Conservation (phyloP, 495 filamentous ascomycete species). For the Pyronema domesticum region DNA sequence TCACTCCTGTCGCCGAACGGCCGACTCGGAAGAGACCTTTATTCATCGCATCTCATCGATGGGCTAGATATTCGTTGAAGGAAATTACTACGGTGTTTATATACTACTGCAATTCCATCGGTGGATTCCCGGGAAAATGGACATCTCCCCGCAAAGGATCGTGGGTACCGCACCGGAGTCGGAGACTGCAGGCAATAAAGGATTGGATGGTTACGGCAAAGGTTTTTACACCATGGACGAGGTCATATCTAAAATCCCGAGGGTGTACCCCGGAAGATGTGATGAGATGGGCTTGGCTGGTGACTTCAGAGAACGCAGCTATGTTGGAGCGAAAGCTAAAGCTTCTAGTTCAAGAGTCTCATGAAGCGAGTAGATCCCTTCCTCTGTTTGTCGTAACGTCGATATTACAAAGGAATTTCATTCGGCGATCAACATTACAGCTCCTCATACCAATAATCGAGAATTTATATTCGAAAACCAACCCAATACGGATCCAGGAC, state of each 20-base stretch:
- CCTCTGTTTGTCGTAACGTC: slow-evolving; percentile 36
- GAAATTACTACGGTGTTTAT: slow-evolving; percentile 12
- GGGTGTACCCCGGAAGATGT: slow-evolving; percentile 35
- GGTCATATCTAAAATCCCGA: slow-evolving; percentile 26
- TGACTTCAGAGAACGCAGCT: slow-evolving; percentile 29
- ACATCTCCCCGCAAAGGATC: neutral
- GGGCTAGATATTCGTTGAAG: slow-evolving; percentile 4
- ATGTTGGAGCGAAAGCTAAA: slow-evolving; percentile 29
- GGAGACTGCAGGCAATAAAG: slow-evolving; percentile 10
- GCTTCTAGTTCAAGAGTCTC: neutral
- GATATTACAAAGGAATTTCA: slow-evolving; percentile 30
- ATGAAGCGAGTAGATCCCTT: slow-evolving; percentile 9
- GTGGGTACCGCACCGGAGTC: neutral
- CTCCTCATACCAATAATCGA: slow-evolving; percentile 26
- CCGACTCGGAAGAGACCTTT: neutral
- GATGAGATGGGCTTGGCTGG: slow-evolving; percentile 40
- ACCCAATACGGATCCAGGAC: slow-evolving; percentile 25
- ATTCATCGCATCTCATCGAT: neutral
- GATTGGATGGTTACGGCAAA: slow-evolving; percentile 17
- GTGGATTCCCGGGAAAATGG: neutral
- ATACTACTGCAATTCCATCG: slow-evolving; percentile 1
- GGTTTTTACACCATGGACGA: slow-evolving; percentile 26
- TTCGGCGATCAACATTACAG: slow-evolving; percentile 30
- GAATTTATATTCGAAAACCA: slow-evolving; percentile 23
- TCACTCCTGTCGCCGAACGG: neutral